Base-by-base conservation (phyloP, 2,329 filamentous ascomycete genomes). In the Neoarthrinium moseri region DNA sequence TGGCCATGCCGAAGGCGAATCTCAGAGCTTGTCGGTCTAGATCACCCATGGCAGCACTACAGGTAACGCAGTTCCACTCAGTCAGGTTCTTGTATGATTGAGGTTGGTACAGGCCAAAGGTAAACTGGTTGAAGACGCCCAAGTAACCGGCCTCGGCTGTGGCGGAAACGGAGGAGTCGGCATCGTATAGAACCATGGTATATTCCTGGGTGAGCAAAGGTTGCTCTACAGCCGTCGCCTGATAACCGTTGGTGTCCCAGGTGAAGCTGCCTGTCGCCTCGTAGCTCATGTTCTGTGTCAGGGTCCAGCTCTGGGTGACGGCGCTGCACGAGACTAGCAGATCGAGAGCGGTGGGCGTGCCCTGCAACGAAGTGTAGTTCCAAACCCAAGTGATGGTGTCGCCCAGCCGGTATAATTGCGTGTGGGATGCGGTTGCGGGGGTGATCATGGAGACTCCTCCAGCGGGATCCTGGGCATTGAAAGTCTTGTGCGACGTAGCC, bases 301-400 rank as follows among this genome's bases (percentile, higher is more conserved):
- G 68, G 13, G 81, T 85, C 69, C 78, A 85, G 2, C 80, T 75
- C 49, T 72, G 69, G 17, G 69, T 63, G 35, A 72, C 76, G 6
- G 62, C 62, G 32, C 74, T 75, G 68, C 78, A 82, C 52, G 77
- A 79, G 26, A 81, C 70, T 47, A 83, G 62, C 12, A 86, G 69
- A 52, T 86, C 80, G 47, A 86, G 59, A 32, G 80, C 81, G 3
- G 77, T 81, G 2, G 83, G 83, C 1, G 71, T 77, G 21, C 68
- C 79, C 45, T 73, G 69, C 23, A 86, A 62, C 35, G 75, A 75
- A 4, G 83, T 86, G 68, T 84, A 86, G 66, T 85, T 85, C 81
- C 81, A 86, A 37, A 66, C 73, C 64, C 78, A 81, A 12, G 80
- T 84, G 34, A 84, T 68, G 35, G 69, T 69, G 47, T 83, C 74